Evolutionary conservation across 129 eudicot species (phyloP), one percentile per base, ranked within the genome.

Genomic region (Pulicaria dysenterica): DNA sequence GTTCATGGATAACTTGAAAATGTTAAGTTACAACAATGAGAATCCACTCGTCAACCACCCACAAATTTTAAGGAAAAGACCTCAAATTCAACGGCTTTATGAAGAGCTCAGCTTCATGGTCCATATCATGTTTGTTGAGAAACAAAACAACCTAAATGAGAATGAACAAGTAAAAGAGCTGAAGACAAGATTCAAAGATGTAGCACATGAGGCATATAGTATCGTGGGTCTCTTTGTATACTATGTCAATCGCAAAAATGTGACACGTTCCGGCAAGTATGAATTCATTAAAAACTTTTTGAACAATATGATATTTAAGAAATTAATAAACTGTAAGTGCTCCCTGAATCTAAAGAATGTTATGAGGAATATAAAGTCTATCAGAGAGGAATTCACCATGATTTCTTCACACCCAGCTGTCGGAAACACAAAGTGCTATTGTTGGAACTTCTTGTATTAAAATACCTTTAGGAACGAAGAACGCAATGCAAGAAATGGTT

Each of bases 191-290:
- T 48, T 73, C 11, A 73, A 6, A 17, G 43, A 50, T 8, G 50
- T 10, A 49, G 62, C 70, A 15, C 51, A 73, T 11, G 62, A 73
- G 47, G 70, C 78, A 49, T 14, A 73, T 5, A 7, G 39, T 62
- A 61, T 7, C 44, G 14, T 73, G 0, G 70, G 50, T 48, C 39
- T 73, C 3, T 59, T 59, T 47, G 3, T 73, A 34, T 59, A 47
- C 16, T 17, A 4, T 37, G 60, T 16, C 49, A 14, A 72, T 24
- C 2, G 1, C 2, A 24, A 24, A 24, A 24, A 24, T 24, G 31
- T 24, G 31, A 24, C 31, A 24, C 31, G 31, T 24, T 2, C 31
- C 31, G 31, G 31, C 31, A 24, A 24, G 2, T 24, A 24, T 24
- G 31, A 24, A 24, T 24, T 24, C 31, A 24, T 10, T 4, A 0